These are phyloP conservation scores for Pyrenophora graminea DNA, from an alignment of 2,329 filamentous ascomycete species.

Conservation along the genomic window DNA sequence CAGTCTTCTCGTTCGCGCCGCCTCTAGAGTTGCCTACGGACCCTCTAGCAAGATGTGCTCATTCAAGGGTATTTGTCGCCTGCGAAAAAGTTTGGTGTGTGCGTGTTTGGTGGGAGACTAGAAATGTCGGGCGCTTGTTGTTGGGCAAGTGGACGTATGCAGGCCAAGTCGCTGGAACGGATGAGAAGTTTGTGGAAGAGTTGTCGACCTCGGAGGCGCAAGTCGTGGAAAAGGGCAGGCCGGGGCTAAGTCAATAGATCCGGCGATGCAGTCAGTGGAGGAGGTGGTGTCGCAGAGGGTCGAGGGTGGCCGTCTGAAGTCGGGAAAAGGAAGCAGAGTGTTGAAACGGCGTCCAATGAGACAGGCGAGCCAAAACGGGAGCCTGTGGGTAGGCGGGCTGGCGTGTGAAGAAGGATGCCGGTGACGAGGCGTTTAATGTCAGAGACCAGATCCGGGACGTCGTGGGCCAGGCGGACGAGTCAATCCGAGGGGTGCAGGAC, in stretches of 20 bases:
- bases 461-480: conserved; percentile 6
- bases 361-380: conserved; percentile 15
- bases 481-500: conserved; percentile 5
- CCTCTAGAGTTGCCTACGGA: conserved; percentile 42
- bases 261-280: conserved; percentile 30
- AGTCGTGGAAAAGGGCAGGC: conserved; percentile 28
- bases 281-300: conserved; percentile 21
- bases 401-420: conserved; percentile 7
- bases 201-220: conserved; percentile 12
- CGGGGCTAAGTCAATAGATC: conserved; percentile 49
- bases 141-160: conserved; percentile 6
- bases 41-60: conserved; percentile 40
- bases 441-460: conserved; percentile 4
- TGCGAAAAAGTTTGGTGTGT: conserved; percentile 9
- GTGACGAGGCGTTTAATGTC: conserved; percentile 15
- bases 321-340: conserved; percentile 19
- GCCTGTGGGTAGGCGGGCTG: conserved; percentile 10
- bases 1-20: conserved; percentile 48
- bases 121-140: conserved; percentile 20
- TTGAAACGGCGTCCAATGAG: conserved; percentile 21
- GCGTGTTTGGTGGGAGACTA: conserved; percentile 17
- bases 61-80: conserved; percentile 41
- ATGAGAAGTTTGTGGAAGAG: conserved; percentile 18
- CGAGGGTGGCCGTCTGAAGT: conserved; percentile 9
- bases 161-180: conserved; percentile 9